phyloP scores from a whole-genome alignment of 75 land plant species.

The Sequoia sempervirens region DNA sequence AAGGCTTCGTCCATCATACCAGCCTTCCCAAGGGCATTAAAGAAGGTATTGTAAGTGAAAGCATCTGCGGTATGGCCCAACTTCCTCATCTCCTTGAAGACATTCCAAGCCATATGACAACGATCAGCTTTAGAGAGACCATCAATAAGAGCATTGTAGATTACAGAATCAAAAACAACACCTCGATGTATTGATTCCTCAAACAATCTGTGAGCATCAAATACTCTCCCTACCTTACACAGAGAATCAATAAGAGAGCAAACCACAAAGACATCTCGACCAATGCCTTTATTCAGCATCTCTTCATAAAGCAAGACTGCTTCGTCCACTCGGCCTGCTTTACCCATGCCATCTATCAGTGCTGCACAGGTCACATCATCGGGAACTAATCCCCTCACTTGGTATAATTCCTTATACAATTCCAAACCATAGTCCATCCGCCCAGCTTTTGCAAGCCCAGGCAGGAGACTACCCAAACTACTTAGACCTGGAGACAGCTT shows the following conservation, averaged over 20 bases:
- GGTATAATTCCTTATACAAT: conserved; percentile 21
- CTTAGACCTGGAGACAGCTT: conserved; percentile 50
- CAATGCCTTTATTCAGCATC: conserved; percentile 24
- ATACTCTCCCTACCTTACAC: conserved; percentile 38
- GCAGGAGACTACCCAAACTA: conserved; percentile 61
- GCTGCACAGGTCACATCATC: conserved; percentile 35
- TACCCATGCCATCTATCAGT: conserved; percentile 43
- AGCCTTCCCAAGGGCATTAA: conserved; percentile 50
- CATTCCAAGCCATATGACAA: conserved; percentile 27
- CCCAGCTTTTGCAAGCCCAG: conserved; percentile 55
- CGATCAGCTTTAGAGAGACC: conserved; percentile 34
- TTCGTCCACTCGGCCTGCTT: conserved; percentile 27
- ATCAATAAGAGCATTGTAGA: conserved; percentile 45
- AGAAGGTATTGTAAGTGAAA: conserved; percentile 49
- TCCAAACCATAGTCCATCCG: conserved; percentile 48
- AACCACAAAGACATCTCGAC: conserved; percentile 37
- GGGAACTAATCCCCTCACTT: conserved; percentile 11
- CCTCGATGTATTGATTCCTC: conserved; percentile 37
- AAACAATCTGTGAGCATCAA: conserved; percentile 45
- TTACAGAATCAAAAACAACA: conserved; percentile 23
- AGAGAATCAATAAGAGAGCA: conserved; percentile 40
- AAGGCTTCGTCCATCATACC: conserved; percentile 33
- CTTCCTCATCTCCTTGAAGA: conserved; percentile 51
- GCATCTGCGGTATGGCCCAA: conserved; percentile 43
- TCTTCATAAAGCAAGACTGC: conserved; percentile 36